Evolutionary conservation across 805 yeast genomes (phyloP).

Genomic region (Danielia reshetovae): DNA sequence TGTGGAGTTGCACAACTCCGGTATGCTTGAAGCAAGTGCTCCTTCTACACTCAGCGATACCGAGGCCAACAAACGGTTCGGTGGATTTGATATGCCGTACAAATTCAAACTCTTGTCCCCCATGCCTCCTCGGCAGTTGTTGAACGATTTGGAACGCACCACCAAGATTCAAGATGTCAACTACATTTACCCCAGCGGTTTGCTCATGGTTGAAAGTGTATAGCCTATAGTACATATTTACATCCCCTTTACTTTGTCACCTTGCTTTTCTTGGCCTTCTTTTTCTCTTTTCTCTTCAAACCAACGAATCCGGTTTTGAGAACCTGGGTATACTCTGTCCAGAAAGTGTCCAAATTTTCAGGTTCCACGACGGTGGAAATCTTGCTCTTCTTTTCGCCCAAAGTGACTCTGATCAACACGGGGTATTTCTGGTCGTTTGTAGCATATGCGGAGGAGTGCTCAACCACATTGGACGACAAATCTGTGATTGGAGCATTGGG

Average conservation of each 20-base stretch:
- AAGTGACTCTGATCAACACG: conserved; percentile 52
- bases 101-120: conserved; percentile 33
- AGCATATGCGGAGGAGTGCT: conserved; percentile 12
- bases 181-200: conserved; percentile 39
- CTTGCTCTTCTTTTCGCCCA: conserved; percentile 47
- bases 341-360: conserved; percentile 61
- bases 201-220: conserved; percentile 56
- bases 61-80: conserved; percentile 23
- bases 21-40: conserved; percentile 31
- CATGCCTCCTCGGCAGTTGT: conserved; percentile 33
- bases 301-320: conserved; percentile 73
- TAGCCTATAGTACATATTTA: conserved; percentile 2
- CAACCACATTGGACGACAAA: conserved; percentile 32
- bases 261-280: conserved; percentile 53
- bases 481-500: conserved; percentile 17
- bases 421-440: conserved; percentile 45
- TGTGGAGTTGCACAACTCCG: conserved; percentile 35
- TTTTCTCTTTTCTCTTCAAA: conserved; percentile 77
- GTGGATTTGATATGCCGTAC: conserved; percentile 22
- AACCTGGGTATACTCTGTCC: conserved; percentile 68
- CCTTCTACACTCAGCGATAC: conserved; percentile 18
- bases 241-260: conserved; percentile 19
- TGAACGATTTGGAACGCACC: conserved; percentile 27
- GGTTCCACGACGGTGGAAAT: conserved; percentile 69
- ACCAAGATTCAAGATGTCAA: conserved; percentile 59